Base-by-base conservation (phyloP, 768 basidiomycete genomes). In the Termitomyces heimii region DNA sequence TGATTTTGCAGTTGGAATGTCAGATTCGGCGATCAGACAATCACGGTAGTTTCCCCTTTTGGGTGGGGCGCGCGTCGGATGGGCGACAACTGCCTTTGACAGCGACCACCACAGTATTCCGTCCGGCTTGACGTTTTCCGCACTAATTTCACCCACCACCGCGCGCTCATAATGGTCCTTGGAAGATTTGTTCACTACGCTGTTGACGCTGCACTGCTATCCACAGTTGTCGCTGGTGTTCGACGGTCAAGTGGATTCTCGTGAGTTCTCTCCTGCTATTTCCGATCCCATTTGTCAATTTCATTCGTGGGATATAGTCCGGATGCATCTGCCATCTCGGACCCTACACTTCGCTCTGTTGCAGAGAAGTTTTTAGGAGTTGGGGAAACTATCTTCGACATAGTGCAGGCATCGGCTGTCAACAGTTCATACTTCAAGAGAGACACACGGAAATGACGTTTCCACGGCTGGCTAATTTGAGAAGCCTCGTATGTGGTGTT, bases 171-270 rank as follows among this genome's bases (percentile, higher is more conserved):
- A 63, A 85, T 86, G 78, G 74, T 74, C 51, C 75, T 91, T 34
- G 94, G 92, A 63, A 82, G 84, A 70, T 70, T 97, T 18, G 72
- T 86, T 34, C 94, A 96, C 70, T 94, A 90, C 64, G 81, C 89
- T 26, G 73, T 90, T 46, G 96, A 98, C 67, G 89, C 88, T 14
- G 82, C 92, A 52, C 77, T 98, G 34, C 63, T 98, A 37, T 94
- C 94, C 16, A 92, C 96, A 13, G 81, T 98, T 7, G 72, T 95
- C 40, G 96, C 96, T 39, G 96, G 96, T 31, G 86, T 98, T 58
- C 86, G 86, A 69, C 85, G 92, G 58, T 88, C 93, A 18, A 95
- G 88, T 58, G 95, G 95, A 35, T 94, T 93, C 74, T 73, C 81
- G 95, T 97, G 68, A 71, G 94, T 86, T 44, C 37, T 28, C 44